A percentile compares a stretch with the other conserved stretches of the same genome.
Evolutionary conservation across 495 filamentous ascomycete species (phyloP).

Genomic region (Hypoxylon trugodes): DNA sequence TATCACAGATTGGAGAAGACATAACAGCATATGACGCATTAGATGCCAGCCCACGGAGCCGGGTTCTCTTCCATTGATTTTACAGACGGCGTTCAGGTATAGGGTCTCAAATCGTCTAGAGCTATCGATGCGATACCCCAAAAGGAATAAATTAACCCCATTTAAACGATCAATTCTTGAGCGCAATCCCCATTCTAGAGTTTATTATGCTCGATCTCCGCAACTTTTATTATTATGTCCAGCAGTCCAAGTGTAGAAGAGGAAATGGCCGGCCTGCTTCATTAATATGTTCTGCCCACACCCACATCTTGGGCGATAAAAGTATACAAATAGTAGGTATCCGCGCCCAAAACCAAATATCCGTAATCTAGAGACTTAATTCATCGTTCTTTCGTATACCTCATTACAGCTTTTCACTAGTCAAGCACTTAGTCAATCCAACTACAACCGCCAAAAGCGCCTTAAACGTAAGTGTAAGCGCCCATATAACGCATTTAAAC

Average conservation of each 20-base stretch:
- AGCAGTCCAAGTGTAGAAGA: conserved; percentile 33
- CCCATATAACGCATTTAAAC: conserved; percentile 59
- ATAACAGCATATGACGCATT: background rate
- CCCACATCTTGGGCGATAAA: background rate
- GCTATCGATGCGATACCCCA: conserved; percentile 41
- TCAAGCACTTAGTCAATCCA: conserved; percentile 51
- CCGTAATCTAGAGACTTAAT: background rate
- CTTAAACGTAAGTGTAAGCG: conserved; percentile 55
- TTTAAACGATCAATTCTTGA: conserved; percentile 26
- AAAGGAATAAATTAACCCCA: conserved; percentile 29
- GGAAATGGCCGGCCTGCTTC: conserved; percentile 40
- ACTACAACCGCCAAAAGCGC: conserved; percentile 48
- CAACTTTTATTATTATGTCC: conserved; percentile 36
- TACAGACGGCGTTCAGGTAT: conserved; percentile 37
- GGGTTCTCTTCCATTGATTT: conserved; percentile 18
- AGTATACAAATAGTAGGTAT: conserved; percentile 5
- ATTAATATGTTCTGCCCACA: conserved; percentile 33
- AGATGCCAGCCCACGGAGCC: conserved; percentile 5
- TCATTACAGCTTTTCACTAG: conserved; percentile 48
- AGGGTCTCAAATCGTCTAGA: conserved; percentile 33
- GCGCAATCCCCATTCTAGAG: background rate
- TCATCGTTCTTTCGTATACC: background rate
- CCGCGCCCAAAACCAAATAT: conserved; percentile 3
- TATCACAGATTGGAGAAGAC: background rate
- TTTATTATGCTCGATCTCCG: conserved; percentile 9